Evolutionary conservation across 331 rosid species (phyloP).

Genomic region (Malus hybrid): DNA sequence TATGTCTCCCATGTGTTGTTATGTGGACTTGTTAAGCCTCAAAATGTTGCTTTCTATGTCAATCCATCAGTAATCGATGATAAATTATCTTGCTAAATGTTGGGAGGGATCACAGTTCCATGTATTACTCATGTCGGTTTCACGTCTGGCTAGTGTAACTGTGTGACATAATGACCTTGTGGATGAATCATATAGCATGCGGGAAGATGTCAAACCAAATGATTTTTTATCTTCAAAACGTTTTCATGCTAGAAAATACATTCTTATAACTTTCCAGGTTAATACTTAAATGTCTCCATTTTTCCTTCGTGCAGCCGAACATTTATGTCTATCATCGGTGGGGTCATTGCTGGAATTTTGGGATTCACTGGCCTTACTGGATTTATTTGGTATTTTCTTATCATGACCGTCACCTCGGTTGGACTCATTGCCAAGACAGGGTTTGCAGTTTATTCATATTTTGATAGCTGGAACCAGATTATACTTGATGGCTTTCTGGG

Average conservation of each 20-base stretch:
- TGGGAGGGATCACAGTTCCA: neutral
- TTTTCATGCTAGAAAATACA: neutral
- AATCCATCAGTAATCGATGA: neutral
- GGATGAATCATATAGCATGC: neutral
- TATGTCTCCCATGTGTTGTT: neutral
- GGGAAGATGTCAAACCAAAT: neutral
- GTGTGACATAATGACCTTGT: neutral
- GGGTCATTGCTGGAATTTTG: slow-evolving; percentile 89
- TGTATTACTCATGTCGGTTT: neutral
- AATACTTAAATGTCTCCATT: neutral
- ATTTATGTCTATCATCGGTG: slow-evolving; percentile 83
- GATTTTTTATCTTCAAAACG: neutral
- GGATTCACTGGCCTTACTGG: slow-evolving; percentile 77
- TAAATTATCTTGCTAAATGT: neutral
- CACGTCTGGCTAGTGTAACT: neutral
- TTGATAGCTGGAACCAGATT: slow-evolving; percentile 48
- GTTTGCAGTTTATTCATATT: slow-evolving; percentile 48
- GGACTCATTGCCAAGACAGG: slow-evolving; percentile 31
- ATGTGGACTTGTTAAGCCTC: neutral
- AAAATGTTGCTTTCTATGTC: neutral
- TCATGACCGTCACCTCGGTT: slow-evolving; percentile 47
- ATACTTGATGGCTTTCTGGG: slow-evolving; percentile 52
- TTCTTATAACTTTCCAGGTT: neutral
- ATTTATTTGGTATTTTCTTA: slow-evolving; percentile 42
- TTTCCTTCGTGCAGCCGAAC: slow-evolving; percentile 63